phyloP scores from a whole-genome alignment of 768 basidiomycete species.

The Macrolepiota fuliginosa region DNA sequence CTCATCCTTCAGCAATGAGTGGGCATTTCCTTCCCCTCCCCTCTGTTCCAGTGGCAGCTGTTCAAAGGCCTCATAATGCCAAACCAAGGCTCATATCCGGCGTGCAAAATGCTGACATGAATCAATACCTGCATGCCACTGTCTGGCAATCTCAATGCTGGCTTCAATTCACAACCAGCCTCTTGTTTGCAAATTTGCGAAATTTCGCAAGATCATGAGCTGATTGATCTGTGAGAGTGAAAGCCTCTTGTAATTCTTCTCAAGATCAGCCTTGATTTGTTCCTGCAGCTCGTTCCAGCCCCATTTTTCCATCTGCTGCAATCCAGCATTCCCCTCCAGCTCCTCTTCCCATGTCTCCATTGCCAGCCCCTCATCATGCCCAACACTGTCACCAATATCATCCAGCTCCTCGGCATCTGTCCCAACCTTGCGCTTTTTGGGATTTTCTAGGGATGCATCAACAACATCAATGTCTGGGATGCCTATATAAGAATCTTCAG shows the following conservation, averaged over 20 bases:
- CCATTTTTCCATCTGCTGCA: not conserved
- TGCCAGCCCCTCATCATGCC: too few relatives aligned
- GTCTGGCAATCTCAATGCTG: conserved; percentile 29
- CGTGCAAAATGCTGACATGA: conserved; percentile 23
- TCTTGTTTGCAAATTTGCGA: conserved; percentile 34
- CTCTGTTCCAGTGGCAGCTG: conserved; percentile 25
- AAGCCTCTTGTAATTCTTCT: conserved; percentile 20
- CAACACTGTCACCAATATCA: too few relatives aligned
- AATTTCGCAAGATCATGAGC: conserved; percentile 26
- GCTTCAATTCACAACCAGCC: conserved; percentile 21
- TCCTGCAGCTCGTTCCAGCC: conserved; percentile 22
- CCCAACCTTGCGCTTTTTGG: too few relatives aligned
- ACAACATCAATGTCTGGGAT: too few relatives aligned
- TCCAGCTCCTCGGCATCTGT: too few relatives aligned
- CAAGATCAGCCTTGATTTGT: conserved; percentile 25
- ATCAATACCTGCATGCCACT: conserved; percentile 26
- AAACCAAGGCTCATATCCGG: conserved; percentile 23
- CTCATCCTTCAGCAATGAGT: conserved; percentile 23
- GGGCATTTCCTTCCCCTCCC: conserved; percentile 17
- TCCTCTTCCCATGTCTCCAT: not conserved
- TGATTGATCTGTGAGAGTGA: conserved; percentile 26
- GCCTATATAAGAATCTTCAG: too few relatives aligned
- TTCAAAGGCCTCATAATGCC: conserved; percentile 31
- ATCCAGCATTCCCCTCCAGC: too few relatives aligned
- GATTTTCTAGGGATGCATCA: too few relatives aligned